A percentile compares a stretch with the other conserved stretches of the same genome.
Conservation (phyloP, 1,284 basidiomycete genomes). For the Trichosporon sp. region DNA sequence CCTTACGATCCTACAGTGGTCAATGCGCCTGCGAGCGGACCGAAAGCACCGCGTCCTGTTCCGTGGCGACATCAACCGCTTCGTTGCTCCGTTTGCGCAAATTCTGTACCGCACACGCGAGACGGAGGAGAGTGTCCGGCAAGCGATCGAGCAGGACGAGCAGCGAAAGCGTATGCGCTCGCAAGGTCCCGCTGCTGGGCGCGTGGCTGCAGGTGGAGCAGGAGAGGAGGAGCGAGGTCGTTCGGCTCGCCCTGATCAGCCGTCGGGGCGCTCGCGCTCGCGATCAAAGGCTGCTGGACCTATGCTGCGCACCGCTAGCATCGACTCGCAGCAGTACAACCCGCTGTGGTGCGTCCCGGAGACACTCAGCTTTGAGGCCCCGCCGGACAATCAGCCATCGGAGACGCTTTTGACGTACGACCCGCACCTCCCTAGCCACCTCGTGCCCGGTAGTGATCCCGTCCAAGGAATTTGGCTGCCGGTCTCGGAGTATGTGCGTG, state of each 20-base stretch:
- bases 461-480: slow-evolving; percentile 59
- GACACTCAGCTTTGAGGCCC: slow-evolving; percentile 60
- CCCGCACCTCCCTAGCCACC: slow-evolving; percentile 48
- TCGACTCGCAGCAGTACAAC: slow-evolving; percentile 45
- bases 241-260: slow-evolving; percentile 14
- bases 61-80: slow-evolving; percentile 48
- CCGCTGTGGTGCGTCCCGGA: slow-evolving; percentile 79
- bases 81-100: slow-evolving; percentile 41
- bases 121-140: slow-evolving; percentile 29
- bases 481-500: slow-evolving; percentile 68
- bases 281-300: slow-evolving; percentile 54
- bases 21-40: slow-evolving; percentile 84
- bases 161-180: slow-evolving; percentile 12
- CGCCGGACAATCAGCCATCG: slow-evolving; percentile 62
- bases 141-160: slow-evolving; percentile 32
- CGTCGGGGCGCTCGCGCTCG: slow-evolving; percentile 56
- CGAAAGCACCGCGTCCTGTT: slow-evolving; percentile 84
- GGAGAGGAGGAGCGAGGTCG: slow-evolving; percentile 35
- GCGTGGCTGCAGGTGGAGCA: slow-evolving; percentile 4
- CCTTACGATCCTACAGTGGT: slow-evolving; percentile 73
- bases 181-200: not conserved
- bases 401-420: slow-evolving; percentile 72
- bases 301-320: slow-evolving; percentile 24
- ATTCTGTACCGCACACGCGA: slow-evolving; percentile 45
- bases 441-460: slow-evolving; percentile 51